Evolutionary conservation across 2,329 filamentous ascomycete species (phyloP).

Genomic region (Pyricularia sp.): DNA sequence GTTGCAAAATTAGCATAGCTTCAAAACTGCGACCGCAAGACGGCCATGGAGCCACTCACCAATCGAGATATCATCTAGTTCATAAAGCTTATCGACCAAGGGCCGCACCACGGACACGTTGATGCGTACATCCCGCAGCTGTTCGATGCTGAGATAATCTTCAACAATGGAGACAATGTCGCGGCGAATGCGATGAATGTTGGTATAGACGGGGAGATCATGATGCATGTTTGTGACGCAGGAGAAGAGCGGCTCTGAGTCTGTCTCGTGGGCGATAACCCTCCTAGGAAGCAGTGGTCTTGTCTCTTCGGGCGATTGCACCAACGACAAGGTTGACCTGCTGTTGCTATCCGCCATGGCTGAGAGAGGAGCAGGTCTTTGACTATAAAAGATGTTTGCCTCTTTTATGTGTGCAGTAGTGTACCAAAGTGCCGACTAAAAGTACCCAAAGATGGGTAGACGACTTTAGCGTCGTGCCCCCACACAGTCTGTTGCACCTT

Average conservation of each 20-base stretch:
- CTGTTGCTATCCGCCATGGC: not conserved
- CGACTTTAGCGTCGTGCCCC: not conserved
- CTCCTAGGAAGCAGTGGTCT: constrained; percentile 24
- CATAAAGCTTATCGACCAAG: constrained; percentile 71
- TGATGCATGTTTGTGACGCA: constrained; percentile 45
- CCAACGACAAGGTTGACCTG: not conserved
- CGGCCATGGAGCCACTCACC: constrained; percentile 27
- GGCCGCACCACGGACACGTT: constrained; percentile 70
- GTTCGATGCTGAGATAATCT: constrained; percentile 54
- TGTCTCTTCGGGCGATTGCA: constrained; percentile 12
- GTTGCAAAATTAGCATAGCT: not conserved
- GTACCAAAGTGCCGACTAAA: no score
- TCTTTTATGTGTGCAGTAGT: not conserved
- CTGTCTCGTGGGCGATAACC: constrained; percentile 21
- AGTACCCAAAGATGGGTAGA: no score
- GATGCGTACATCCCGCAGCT: constrained; percentile 68
- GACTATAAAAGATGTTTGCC: not conserved
- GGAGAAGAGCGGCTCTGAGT: constrained; percentile 33
- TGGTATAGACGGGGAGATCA: constrained; percentile 60
- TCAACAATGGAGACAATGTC: constrained; percentile 52
- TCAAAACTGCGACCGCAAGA: constrained; percentile 6
- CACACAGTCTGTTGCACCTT: not conserved
- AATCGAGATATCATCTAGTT: constrained; percentile 66
- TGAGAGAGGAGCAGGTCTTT: not conserved
- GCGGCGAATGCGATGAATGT: constrained; percentile 58